Conservation (phyloP, 2,329 filamentous ascomycete species). For the Ilyonectria mors-panacis region DNA sequence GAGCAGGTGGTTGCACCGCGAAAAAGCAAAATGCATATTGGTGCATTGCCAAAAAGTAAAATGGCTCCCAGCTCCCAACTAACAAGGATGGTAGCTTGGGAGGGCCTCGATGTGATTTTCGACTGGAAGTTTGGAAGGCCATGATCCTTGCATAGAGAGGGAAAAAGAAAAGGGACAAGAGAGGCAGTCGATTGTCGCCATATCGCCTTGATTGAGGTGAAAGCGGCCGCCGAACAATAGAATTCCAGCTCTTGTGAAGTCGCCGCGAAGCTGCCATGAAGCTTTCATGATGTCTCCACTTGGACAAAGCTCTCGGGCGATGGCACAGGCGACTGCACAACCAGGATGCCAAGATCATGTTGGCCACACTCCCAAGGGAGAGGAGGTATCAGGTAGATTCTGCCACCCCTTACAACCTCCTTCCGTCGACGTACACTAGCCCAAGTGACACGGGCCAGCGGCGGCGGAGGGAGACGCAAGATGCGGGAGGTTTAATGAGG, state of each 20-base stretch:
- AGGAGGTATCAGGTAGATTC: slow-evolving; percentile 26
- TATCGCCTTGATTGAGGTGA: not conserved
- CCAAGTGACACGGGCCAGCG: slow-evolving; percentile 29
- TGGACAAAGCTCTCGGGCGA: slow-evolving; percentile 18
- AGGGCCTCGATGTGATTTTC: slow-evolving; percentile 35
- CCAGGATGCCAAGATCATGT: slow-evolving; percentile 17
- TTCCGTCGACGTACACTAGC: slow-evolving; percentile 24
- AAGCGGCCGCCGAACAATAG: not conserved
- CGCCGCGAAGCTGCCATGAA: slow-evolving; percentile 30
- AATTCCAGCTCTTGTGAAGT: slow-evolving; percentile 1
- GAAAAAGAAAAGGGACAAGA: slow-evolving; percentile 35
- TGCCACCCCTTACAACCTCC: slow-evolving; percentile 29
- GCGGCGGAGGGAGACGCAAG: slow-evolving; percentile 20
- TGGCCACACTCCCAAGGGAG: slow-evolving; percentile 33
- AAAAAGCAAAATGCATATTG: slow-evolving; percentile 44
- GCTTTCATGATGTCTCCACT: slow-evolving; percentile 30
- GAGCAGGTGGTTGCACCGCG: slow-evolving; percentile 43
- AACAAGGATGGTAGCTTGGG: slow-evolving; percentile 41
- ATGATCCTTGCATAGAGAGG: slow-evolving; percentile 31
- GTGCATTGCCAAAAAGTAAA: slow-evolving; percentile 35
- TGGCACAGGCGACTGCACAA: slow-evolving; percentile 11
- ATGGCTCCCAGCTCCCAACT: slow-evolving; percentile 25
- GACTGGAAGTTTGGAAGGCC: slow-evolving; percentile 40
- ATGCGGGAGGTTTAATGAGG: slow-evolving; percentile 35
- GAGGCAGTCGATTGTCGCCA: slow-evolving; percentile 29